phyloP scores from a whole-genome alignment of 1,284 basidiomycete species.

The Volvariella volvacea region DNA sequence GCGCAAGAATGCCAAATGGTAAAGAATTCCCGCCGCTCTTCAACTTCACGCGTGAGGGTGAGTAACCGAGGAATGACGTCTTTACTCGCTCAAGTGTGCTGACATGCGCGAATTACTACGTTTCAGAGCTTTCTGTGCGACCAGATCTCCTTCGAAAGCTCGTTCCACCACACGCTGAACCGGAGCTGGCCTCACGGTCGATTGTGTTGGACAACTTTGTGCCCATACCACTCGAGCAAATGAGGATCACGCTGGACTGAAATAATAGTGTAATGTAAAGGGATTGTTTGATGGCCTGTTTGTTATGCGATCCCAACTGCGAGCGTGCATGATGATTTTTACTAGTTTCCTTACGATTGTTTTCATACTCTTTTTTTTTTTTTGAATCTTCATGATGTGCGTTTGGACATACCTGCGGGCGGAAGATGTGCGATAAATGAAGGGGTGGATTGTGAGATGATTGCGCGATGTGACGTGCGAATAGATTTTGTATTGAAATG shows the following conservation, averaged over 20 bases:
- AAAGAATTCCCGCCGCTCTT: slow-evolving; percentile 94
- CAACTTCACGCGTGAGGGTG: slow-evolving; percentile 94
- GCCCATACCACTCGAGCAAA: slow-evolving; percentile 89
- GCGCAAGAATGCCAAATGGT: slow-evolving; percentile 93
- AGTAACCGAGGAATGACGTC: slow-evolving; percentile 20
- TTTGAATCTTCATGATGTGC: slow-evolving; percentile 5
- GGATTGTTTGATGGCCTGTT: slow-evolving; percentile 9
- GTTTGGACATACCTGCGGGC: slow-evolving; percentile 13
- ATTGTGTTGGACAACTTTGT: slow-evolving; percentile 90
- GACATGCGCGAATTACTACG: neutral
- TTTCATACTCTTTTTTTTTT: slow-evolving; percentile 5
- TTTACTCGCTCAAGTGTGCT: slow-evolving; percentile 6
- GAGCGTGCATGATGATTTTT: slow-evolving; percentile 5
- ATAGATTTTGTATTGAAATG: neutral
- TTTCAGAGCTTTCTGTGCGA: slow-evolving; percentile 88
- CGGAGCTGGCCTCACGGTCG: slow-evolving; percentile 78
- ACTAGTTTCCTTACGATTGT: slow-evolving; percentile 5
- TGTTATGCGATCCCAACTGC: slow-evolving; percentile 1
- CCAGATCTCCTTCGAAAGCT: slow-evolving; percentile 91
- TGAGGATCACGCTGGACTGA: slow-evolving; percentile 88
- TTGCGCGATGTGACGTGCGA: slow-evolving; percentile 39
- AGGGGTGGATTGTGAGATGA: slow-evolving; percentile 16
- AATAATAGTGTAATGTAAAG: slow-evolving; percentile 13
- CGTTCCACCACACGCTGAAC: slow-evolving; percentile 86
- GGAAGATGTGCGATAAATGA: no score